Percentiles rank a stretch among this genome's conserved stretches.
Conservation (phyloP, 441 rosid species). For the Syzygium malaccense region DNA sequence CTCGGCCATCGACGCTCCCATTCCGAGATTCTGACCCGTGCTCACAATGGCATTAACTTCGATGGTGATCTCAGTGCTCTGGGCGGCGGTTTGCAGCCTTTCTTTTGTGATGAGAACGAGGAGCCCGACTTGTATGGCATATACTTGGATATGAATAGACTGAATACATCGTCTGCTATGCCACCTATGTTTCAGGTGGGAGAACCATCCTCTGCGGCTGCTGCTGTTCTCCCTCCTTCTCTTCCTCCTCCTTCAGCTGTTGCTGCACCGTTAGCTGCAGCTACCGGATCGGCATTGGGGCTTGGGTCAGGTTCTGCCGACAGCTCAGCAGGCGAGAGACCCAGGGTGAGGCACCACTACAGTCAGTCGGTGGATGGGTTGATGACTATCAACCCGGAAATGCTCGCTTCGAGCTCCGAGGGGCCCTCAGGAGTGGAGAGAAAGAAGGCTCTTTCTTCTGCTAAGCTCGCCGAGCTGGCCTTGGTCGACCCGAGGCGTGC, state of each 20-base stretch:
- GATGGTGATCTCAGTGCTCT: not conserved
- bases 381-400: not conserved
- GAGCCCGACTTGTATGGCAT: not conserved
- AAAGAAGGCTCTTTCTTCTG: not conserved
- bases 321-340: conserved; percentile 6
- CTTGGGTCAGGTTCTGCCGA: not conserved
- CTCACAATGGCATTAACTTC: not conserved
- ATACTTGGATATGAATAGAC: not conserved
- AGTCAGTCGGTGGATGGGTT: not conserved
- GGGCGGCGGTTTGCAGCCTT: not conserved
- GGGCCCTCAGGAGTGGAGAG: not conserved
- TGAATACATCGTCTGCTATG: conserved; percentile 48
- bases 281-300: conserved; percentile 1
- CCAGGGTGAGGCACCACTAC: not conserved
- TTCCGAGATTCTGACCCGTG: not conserved
- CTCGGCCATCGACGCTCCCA: not conserved
- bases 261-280: conserved; percentile 5
- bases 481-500: not conserved
- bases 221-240: conserved; percentile 5
- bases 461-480: not conserved
- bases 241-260: conserved; percentile 5
- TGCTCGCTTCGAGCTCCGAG: not conserved
- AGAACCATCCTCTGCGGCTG: conserved; percentile 30
- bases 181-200: conserved; percentile 50
- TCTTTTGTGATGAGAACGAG: not conserved